Evolutionary conservation across 805 yeast species (phyloP), one percentile per base, ranked within the genome.

Genomic region (Suhomyces vadensis): DNA sequence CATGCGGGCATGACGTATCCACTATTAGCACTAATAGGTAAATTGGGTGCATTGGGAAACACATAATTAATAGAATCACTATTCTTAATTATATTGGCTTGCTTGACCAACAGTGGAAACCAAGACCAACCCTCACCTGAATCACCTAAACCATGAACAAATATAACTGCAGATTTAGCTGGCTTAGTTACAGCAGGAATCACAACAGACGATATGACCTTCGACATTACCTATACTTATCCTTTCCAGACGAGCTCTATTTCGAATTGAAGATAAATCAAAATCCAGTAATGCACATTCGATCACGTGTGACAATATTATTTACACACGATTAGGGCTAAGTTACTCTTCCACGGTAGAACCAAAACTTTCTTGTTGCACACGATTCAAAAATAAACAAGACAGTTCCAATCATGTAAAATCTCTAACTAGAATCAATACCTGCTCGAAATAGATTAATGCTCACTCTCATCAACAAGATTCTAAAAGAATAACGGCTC

Each of bases 111-210:
- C 31, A 82, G 84, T 3, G 94, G 87, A 31, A 92, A 67, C 71
- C 87, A 88, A 36, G 79, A 72, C 97, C 97, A 92, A 1, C 97
- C 97, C 13, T 75, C 73, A 4, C 96, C 97, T 0, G 88, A 64
- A 62, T 92, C 98, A 7, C 99, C 99, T 13, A 92, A 71, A 0
- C 99, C 98, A 61, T 94, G 98, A 43, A 88, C 60, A 47, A 91
- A 75, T 17, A 91, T 85, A 25, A 90, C 69, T 1, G 90, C 81
- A 1, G 87, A 52, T 26, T 57, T 63, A 29, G 72, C 69, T 5
- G 66, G 57, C 33, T 41, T 56, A 11, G 49, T 47, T 14, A 51
- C 39, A 2, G 73, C 71, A 2, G 65, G 56, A 2, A 63, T 46
- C 41, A 61, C 57, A 10, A 64, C 53, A 14, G 71, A 62, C 11